A percentile compares a stretch with the other conserved stretches of the same genome.
These are phyloP conservation scores for Corchorus olitorius DNA, from an alignment of 345 rosid species.

Conservation along the genomic window DNA sequence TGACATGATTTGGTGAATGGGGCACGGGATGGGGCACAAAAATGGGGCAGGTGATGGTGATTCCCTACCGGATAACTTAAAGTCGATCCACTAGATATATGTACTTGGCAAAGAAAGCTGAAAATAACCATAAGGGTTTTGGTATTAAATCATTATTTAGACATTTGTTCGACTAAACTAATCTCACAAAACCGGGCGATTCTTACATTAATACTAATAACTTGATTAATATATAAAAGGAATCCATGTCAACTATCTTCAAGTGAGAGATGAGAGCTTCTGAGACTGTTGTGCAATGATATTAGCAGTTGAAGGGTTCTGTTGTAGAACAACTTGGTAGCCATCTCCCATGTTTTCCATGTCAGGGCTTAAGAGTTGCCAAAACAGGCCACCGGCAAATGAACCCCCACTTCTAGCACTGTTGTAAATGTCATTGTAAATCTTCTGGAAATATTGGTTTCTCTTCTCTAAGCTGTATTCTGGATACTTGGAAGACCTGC, in stretches of 20 bases:
- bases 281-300: slow-evolving; percentile 59
- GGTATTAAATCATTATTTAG: neutral
- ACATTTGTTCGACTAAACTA: neutral
- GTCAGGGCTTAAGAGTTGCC: slow-evolving; percentile 62
- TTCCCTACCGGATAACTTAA: no score
- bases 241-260: neutral
- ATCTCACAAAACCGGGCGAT: neutral
- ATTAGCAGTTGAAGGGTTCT: slow-evolving; percentile 59
- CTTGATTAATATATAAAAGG: neutral
- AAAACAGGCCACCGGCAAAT: slow-evolving; percentile 63
- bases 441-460: slow-evolving; percentile 44
- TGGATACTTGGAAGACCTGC: slow-evolving; percentile 47
- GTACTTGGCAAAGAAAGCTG: no score
- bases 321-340: slow-evolving; percentile 55
- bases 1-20: no score
- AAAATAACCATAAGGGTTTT: neutral
- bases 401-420: slow-evolving; percentile 50
- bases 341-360: slow-evolving; percentile 56
- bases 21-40: no score
- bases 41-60: no score
- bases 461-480: slow-evolving; percentile 54
- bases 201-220: neutral
- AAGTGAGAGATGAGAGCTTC: slow-evolving; percentile 35
- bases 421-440: slow-evolving; percentile 47
- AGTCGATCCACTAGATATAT: no score